Evolutionary conservation across 2,329 filamentous ascomycete genomes (phyloP), one percentile per base, ranked within the genome.

Genomic region (Fusarium setosum): DNA sequence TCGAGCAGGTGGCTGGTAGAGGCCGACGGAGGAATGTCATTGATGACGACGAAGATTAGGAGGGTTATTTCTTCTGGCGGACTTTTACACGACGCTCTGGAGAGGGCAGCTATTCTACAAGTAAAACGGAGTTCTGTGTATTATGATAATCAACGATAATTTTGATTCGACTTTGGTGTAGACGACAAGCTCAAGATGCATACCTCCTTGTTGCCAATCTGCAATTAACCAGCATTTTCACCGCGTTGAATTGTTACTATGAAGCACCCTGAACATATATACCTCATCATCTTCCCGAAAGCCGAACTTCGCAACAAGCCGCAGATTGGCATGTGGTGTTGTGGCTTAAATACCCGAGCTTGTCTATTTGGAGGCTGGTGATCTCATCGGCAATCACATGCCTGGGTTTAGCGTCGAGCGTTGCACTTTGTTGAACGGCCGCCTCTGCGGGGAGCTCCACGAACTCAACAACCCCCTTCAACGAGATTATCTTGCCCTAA

Each of bases 1-100:
- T 87, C 42, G 86, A 87, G 54, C 79, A 81, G 67, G 69, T 75
- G 53, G 76, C 77, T 32, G 80, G 84, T 55, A 75, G 83, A 59
- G 79, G 81, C 49, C 84, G 86, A 72, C 81, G 87, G 60, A 83
- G 86, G 66, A 82, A 81, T 37, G 78, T 90, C 65, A 81, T 90
- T 59, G 86, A 88, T 54, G 87, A 89, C 54, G 86, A 89, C 56
- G 87, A 89, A 37, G 86, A 88, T 38, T 82, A 83, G 63, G 71
- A 34, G 34, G 26, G 37, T 35, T 12, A 37, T 18, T 24, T 51
- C 13, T 6, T 49, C 32, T 18, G 32, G 23, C 26, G 38, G 37
- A 54, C 32, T 34, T 52, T 24, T n/a, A n/a, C n/a, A 29, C n/a
- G 34, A 49, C 24, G 51, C 26, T 37, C 47, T 41, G 6, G 24